Conservation (phyloP, 768 basidiomycete genomes). For the Boletus sp. region DNA sequence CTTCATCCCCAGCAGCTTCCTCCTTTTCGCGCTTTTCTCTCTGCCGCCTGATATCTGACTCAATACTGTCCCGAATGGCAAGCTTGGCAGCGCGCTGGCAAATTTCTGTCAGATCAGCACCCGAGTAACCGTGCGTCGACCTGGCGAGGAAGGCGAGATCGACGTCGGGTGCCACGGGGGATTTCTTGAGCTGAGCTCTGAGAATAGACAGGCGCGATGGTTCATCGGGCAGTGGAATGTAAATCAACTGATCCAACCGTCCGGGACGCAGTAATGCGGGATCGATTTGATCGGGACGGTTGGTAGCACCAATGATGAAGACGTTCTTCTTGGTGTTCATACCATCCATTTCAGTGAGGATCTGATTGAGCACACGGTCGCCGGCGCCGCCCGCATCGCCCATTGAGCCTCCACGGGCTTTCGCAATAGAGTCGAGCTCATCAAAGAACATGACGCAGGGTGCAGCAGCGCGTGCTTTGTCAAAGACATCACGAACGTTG, state of each 20-base stretch:
- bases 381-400: constrained; percentile 96
- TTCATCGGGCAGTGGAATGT: constrained; percentile 98
- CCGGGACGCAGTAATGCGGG: constrained; percentile 91
- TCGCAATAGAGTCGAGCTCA: constrained; percentile 98
- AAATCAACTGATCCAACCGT: constrained; percentile 98
- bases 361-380: constrained; percentile 96
- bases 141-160: constrained; percentile 85
- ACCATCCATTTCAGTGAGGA: constrained; percentile 97
- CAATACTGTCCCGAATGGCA: constrained; percentile 93
- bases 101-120: constrained; percentile 99
- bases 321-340: constrained; percentile 99
- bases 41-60: constrained; percentile 77
- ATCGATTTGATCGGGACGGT: constrained; percentile 95
- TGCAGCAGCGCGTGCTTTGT: constrained; percentile 98
- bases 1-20: constrained; percentile 59
- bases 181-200: constrained; percentile 86
- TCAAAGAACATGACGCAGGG: constrained; percentile 99
- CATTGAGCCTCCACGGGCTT: constrained; percentile 79
- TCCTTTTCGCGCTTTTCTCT: constrained; percentile 81
- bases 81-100: constrained; percentile 97
- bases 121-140: constrained; percentile 96
- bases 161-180: constrained; percentile 79
- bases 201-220: constrained; percentile 88
- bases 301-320: constrained; percentile 97
- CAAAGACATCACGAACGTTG: constrained; percentile 98